Base-by-base conservation (phyloP, 2,329 filamentous ascomycete genomes). In the Helminthosporium solani region DNA sequence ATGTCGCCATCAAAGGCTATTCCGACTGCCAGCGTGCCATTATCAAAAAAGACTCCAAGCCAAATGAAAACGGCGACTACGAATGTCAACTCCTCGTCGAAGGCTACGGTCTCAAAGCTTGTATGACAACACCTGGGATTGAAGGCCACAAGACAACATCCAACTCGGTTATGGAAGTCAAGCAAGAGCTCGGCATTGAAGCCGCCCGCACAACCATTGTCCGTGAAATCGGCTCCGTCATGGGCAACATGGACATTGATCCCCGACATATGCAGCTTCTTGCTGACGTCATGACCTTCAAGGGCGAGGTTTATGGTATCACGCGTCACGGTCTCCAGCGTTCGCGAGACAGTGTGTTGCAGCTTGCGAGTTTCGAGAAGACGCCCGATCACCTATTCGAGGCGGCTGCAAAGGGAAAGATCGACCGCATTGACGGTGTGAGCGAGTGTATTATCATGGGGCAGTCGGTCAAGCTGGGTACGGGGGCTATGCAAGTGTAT, bases 211-310 rank as follows among this genome's bases (percentile, higher is more conserved):
- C 81, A 3, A 95, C 91, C 6, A 97, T 99, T 63, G 88, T 94
- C 40, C 77, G 81, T 36, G 94, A 99, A 75, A 97, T 99, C 61
- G 81, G 79, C 42, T 79, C 80, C 42, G 94, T 97, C 65, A 99
- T 97, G 91, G 83, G 83, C 28, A 84, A 86, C 67, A 96, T 99
- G 90, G 85, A 83, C 70, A 97, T 99, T 62, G 94, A 99, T 72
- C 92, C 91, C 35, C 88, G 94, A 45, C 94, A 99, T 74, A 97
- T 99, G 90, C 87, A 96, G 68, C 81, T 99, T 15, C 82, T 99
- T 1, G 92, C 94, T 9, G 94, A 99, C 64, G 91, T 96, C 43
- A 99, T 99, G 94, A 97, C 94, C 1, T 97, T 92, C 79, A 97
- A 96, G 75, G 94, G 94, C 40, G 92, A 97, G 58, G 88, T 99